Percentiles rank a stretch among this genome's conserved stretches.
Evolutionary conservation across 345 rosid species (phyloP).

Genomic region (Carallia brachiata): DNA sequence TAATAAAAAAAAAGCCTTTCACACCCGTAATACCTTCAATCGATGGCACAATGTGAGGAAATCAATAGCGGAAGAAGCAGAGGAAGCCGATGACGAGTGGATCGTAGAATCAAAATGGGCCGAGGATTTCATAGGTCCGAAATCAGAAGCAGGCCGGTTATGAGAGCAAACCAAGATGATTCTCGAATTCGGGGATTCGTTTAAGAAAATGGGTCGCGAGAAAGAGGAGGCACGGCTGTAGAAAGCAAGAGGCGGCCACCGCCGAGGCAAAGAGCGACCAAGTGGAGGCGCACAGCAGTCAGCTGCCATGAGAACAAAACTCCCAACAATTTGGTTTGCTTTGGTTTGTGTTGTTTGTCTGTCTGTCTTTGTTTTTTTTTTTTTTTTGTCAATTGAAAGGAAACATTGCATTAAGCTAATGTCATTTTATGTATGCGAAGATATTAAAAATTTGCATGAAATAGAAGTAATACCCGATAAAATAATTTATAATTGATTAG

Average conservation of each 20-base stretch:
- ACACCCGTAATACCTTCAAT: conserved; percentile 12
- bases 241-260: conserved; percentile 21
- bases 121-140: conserved; percentile 24
- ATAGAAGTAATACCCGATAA: too few relatives aligned
- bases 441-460: too few relatives aligned
- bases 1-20: not conserved
- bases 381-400: too few relatives aligned
- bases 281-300: conserved; percentile 32
- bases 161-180: conserved; percentile 47
- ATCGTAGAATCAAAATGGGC: conserved; percentile 24
- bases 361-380: too few relatives aligned
- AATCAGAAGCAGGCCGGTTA: conserved; percentile 27
- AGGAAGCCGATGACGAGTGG: conserved; percentile 19
- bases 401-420: too few relatives aligned
- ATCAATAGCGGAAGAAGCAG: conserved; percentile 23
- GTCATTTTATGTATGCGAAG: too few relatives aligned
- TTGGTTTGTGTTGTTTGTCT: too few relatives aligned
- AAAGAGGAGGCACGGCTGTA: conserved; percentile 14
- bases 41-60: conserved; percentile 32
- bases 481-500: too few relatives aligned
- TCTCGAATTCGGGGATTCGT: conserved; percentile 29
- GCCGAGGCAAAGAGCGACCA: conserved; percentile 29
- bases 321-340: too few relatives aligned
- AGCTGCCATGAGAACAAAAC: conserved; percentile 21
- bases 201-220: conserved; percentile 25